Base-by-base conservation (phyloP, 345 rosid genomes). In the Gossypium stocksii region DNA sequence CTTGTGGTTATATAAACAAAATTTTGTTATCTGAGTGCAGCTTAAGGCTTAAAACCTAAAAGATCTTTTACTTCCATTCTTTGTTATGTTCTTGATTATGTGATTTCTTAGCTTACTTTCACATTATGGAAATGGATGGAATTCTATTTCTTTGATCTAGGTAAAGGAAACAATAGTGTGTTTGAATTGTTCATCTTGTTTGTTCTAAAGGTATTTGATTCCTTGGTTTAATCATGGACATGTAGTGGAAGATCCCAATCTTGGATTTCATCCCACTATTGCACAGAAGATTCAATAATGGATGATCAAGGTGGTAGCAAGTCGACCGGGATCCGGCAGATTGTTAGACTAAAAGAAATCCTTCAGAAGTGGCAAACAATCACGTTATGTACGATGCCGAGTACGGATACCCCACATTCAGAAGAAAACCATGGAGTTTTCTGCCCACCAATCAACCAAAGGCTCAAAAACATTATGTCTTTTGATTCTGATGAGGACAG, bases 291-390 rank as follows among this genome's bases (percentile, higher is more conserved):
- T 69, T 71, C 34, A 12, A 77, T 9, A 14, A 93, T 91, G 98
- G 97, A 92, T 44, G 97, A 82, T 22, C 79, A 82, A 60, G 86
- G 88, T 67, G 81, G 80, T 52, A 78, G 62, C 52, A 92, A 86
- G 89, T 59, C 88, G 79, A 88, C 85, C 1, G 94, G 99, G 71
- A 93, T 92, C 78, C 74, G 91, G 73, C 96, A 91, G 87, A 90
- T 95, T 25, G 93, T 90, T 54, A 83, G 86, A 84, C 88, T 93
- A 3, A 95, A 93, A 81, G 99, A 90, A 82, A 77, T 95, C 67
- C 83, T 95, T 77, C 95, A 91, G 14, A 92, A 88, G 84, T 95
- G 99, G 99, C 98, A 91, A 79, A 74, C 89, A 45, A 90, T 93
- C 38, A 82, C 98, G 2, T 72, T 89, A 66, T 86, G 85, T 17